Base-by-base conservation (phyloP, 2,329 filamentous ascomycete genomes). In the Alternaria metachromatica region DNA sequence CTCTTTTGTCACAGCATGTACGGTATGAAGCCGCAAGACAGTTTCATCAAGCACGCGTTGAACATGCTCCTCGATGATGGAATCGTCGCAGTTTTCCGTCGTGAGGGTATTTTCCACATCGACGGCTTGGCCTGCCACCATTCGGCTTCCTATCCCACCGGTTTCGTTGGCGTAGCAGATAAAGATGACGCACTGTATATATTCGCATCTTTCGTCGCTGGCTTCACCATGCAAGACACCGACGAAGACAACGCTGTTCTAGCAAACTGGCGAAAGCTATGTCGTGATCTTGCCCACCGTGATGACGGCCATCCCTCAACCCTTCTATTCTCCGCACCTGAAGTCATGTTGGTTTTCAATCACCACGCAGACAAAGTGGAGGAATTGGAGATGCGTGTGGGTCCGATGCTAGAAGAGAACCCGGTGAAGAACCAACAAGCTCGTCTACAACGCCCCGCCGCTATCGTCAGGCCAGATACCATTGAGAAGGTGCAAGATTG, bases 1-100 rank as follows among this genome's bases (percentile, higher is more conserved):
- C 70, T 90, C 5, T 88, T 90, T 76, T 90, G 87, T 67, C 87
- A 90, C 72, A 89, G 88, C 78, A 84, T 90, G 84, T 89, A 90
- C 66, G 87, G 86, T 63, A 86, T 90, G 84, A 80, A 80, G 0
- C 80, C 81, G 3, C 85, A 87, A 66, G 69, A 65, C n/a, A 72
- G 13, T 2, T 82, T 81, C 62, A 83, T 90, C 64, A 72, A 84
- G 71, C 68, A 63, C 18, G 82, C 85, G 2, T 71, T 90, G 8
- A 67, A 74, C 18, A 80, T 87, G 82, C 84, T 90, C 30, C 74
- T 66, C 63, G 60, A 69, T 60, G 79, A 70, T n/a, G 83, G 81
- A 58, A 71, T 87, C 25, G 82, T 88, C 2, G 79, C 84, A 3
- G 81, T 89, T 53, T 88, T 89, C 68, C 87, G 90, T 80, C 86